Evolutionary conservation across 1,139 yeast genomes (phyloP).

Genomic region (Lipomyces yarrowii): DNA sequence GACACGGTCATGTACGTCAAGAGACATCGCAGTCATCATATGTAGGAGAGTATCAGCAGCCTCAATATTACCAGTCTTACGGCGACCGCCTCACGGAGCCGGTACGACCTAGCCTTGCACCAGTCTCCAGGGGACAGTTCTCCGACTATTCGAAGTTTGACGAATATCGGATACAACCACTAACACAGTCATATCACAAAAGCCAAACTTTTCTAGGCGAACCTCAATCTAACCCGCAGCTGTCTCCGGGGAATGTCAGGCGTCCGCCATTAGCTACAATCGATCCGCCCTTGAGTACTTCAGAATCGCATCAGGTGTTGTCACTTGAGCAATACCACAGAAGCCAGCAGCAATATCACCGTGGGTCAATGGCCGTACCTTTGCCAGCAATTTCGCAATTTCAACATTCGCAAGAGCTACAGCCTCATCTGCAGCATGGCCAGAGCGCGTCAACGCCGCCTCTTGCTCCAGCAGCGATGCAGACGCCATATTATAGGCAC

Average conservation of each 20-base stretch:
- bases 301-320: neutral
- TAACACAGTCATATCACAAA: neutral
- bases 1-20: neutral
- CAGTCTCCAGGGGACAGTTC: neutral
- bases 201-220: neutral
- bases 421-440: neutral
- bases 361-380: neutral
- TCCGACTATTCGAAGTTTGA: neutral
- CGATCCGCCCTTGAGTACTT: neutral
- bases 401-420: neutral
- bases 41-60: neutral
- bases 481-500: neutral
- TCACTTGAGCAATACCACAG: neutral
- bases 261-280: neutral
- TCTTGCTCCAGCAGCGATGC: neutral
- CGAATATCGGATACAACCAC: neutral
- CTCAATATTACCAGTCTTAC: neutral
- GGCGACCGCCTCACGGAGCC: neutral
- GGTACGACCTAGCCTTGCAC: neutral
- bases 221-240: neutral
- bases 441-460: neutral
- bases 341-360: constrained; percentile 3
- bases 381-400: neutral
- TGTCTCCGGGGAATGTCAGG: neutral
- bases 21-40: neutral